phyloP scores from a whole-genome alignment of 768 basidiomycete species.

The Termitomyces sp. region DNA sequence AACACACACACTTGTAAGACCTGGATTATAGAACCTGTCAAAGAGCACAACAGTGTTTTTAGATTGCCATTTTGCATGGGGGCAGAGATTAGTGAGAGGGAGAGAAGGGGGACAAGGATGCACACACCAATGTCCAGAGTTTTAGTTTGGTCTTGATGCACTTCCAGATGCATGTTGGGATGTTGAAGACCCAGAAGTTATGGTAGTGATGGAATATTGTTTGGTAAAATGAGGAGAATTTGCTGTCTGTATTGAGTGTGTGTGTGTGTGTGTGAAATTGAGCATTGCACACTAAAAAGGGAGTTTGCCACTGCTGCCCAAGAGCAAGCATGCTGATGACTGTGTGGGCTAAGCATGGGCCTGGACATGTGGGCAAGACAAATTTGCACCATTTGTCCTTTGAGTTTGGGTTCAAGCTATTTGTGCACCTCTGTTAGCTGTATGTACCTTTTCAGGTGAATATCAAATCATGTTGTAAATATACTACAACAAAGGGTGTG shows the following conservation, averaged over 20 bases:
- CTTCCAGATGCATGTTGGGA: constrained; percentile 78
- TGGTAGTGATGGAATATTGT: constrained; percentile 86
- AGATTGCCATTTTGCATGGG: constrained; percentile 85
- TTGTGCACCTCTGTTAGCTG: too few relatives aligned
- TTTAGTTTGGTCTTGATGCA: constrained; percentile 81
- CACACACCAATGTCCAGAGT: constrained; percentile 77
- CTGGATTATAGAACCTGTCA: constrained; percentile 89
- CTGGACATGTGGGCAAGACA: constrained; percentile 79
- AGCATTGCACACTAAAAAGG: constrained; percentile 55
- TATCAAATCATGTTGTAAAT: constrained; percentile 89
- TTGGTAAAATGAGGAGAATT: constrained; percentile 82
- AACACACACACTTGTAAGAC: constrained; percentile 71
- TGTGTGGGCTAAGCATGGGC: constrained; percentile 85
- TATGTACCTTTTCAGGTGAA: constrained; percentile 80
- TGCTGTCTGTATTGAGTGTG: constrained; percentile 53
- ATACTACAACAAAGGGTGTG: too few relatives aligned
- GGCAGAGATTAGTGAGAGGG: too few relatives aligned
- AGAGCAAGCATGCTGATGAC: constrained; percentile 67
- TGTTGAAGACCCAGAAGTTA: constrained; percentile 87
- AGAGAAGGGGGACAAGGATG: background rate
- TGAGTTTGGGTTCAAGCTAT: too few relatives aligned
- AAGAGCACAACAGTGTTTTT: constrained; percentile 90
- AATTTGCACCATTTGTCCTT: constrained; percentile 87
- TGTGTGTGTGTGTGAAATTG: background rate
- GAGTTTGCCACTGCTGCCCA: constrained; percentile 82